A percentile compares a stretch with the other conserved stretches of the same genome.
phyloP scores from a whole-genome alignment of 2,329 filamentous ascomycete genomes.

The Sphaerostilbella broomeana region DNA sequence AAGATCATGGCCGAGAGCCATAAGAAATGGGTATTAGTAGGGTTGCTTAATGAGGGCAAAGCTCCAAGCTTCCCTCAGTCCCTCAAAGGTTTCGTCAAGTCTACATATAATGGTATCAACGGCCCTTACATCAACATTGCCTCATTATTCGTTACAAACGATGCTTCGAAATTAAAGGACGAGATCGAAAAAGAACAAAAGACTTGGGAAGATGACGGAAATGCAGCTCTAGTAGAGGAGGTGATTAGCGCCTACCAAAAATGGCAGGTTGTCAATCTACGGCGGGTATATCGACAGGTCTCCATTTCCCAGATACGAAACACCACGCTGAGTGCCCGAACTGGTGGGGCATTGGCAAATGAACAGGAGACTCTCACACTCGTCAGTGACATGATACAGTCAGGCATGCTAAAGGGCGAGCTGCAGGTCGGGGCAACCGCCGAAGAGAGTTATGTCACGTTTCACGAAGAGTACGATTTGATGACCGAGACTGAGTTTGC shows the following conservation, averaged over 20 bases:
- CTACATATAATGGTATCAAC: slow-evolving; percentile 50
- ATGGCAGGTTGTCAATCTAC: slow-evolving; percentile 68
- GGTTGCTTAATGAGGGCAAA: slow-evolving; percentile 63
- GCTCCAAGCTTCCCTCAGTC: slow-evolving; percentile 49
- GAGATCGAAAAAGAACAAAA: slow-evolving; percentile 53
- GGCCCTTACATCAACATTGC: slow-evolving; percentile 67
- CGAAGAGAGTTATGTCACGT: slow-evolving; percentile 43
- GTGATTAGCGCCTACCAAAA: slow-evolving; percentile 65
- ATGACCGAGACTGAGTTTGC: slow-evolving; percentile 48
- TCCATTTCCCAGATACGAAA: slow-evolving; percentile 47
- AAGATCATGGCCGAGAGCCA: slow-evolving; percentile 83
- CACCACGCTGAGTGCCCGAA: slow-evolving; percentile 48
- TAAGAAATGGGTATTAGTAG: slow-evolving; percentile 81
- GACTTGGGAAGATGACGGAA: slow-evolving; percentile 66
- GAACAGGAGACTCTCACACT: slow-evolving; percentile 41
- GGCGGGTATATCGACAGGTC: slow-evolving; percentile 60
- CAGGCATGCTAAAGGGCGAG: slow-evolving; percentile 45
- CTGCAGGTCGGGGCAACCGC: slow-evolving; percentile 41
- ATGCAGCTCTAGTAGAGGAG: slow-evolving; percentile 62
- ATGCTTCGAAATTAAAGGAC: slow-evolving; percentile 51
- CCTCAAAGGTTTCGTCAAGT: slow-evolving; percentile 46
- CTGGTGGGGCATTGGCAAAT: slow-evolving; percentile 36
- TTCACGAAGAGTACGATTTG: slow-evolving; percentile 36
- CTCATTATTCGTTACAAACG: slow-evolving; percentile 54
- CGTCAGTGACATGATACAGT: slow-evolving; percentile 49